Evolutionary conservation across 2,329 filamentous ascomycete species (phyloP).

Genomic region (Colletotrichum sidae): DNA sequence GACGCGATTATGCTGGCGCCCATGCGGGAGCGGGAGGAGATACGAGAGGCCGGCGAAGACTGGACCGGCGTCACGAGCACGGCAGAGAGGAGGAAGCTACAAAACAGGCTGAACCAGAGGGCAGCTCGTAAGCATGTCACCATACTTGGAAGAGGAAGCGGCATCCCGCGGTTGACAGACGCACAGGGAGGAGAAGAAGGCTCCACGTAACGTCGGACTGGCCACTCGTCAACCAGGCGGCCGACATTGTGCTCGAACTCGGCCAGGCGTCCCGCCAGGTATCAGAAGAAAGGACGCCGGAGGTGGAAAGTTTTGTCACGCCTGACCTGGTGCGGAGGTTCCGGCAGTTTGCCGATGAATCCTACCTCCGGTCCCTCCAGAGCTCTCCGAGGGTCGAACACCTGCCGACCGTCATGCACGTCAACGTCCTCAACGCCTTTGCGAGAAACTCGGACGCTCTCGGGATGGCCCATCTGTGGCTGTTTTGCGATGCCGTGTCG

Average conservation of each 20-base stretch:
- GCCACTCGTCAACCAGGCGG: background rate
- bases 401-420: conserved; percentile 9
- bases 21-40: background rate
- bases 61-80: conserved; percentile 47
- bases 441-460: conserved; percentile 11
- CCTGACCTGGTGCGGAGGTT: background rate
- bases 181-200: background rate
- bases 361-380: background rate
- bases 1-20: background rate
- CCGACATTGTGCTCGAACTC: background rate
- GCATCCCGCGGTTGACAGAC: background rate
- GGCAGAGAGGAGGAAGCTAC: conserved; percentile 27
- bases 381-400: conserved; percentile 3
- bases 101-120: conserved; percentile 19
- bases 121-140: conserved; percentile 11
- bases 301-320: background rate
- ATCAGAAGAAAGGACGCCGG: background rate
- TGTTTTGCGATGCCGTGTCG: conserved; percentile 18
- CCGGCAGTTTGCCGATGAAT: conserved; percentile 4
- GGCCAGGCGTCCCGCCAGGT: background rate
- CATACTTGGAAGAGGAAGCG: background rate
- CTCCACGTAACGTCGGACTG: background rate
- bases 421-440: conserved; percentile 29
- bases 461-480: conserved; percentile 1
- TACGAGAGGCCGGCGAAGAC: conserved; percentile 40